Evolutionary conservation across 176 grass and related monocot species (phyloP).

Genomic region (Dendrocalamus sinicus): DNA sequence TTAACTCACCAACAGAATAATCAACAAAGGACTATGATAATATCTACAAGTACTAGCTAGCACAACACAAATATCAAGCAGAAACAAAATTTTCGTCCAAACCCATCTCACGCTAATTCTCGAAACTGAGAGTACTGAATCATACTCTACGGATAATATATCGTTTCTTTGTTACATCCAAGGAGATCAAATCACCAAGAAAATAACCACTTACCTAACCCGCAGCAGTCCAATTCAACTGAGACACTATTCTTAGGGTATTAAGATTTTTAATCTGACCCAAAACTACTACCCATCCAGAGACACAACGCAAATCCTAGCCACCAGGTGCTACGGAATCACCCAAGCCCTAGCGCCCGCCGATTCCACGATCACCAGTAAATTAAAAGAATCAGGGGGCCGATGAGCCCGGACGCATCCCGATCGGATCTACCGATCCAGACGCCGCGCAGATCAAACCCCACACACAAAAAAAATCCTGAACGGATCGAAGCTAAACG

Average conservation of each 20-base stretch:
- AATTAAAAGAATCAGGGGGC: too few species aligned
- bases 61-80: background rate
- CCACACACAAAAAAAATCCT: background rate
- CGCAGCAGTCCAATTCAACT: background rate
- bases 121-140: background rate
- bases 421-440: constrained; percentile 3
- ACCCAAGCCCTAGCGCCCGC: background rate
- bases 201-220: background rate
- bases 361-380: too few species aligned
- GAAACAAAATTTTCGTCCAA: background rate
- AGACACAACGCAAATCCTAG: background rate
- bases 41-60: background rate
- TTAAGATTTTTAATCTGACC: background rate
- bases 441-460: background rate
- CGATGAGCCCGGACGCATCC: background rate
- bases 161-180: background rate
- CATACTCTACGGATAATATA: background rate
- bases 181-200: background rate
- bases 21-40: background rate
- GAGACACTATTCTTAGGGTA: background rate
- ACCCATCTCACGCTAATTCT: too few species aligned
- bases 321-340: background rate
- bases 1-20: background rate
- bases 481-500: background rate
- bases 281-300: background rate